A percentile compares a stretch with the other conserved stretches of the same genome.
Evolutionary conservation across 2,329 filamentous ascomycete genomes (phyloP).

Genomic region (Phyllosticta citriasiana): DNA sequence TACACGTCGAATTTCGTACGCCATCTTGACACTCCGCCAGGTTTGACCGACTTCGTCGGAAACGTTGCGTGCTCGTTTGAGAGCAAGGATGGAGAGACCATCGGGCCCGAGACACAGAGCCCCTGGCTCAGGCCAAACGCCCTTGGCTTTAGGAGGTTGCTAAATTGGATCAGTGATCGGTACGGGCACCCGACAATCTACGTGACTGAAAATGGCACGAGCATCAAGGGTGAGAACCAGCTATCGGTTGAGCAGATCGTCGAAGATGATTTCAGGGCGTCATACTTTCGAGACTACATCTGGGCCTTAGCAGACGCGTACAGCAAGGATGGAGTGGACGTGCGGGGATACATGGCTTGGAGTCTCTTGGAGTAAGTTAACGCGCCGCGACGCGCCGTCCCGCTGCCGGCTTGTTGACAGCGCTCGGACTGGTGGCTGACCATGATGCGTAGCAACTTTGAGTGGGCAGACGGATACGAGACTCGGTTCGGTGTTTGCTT

Average conservation of each 20-base stretch:
- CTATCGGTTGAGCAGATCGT: constrained; percentile 60
- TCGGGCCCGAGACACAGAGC: constrained; percentile 74
- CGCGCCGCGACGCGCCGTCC: constrained; percentile 8
- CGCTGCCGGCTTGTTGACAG: constrained; percentile 6
- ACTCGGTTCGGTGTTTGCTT: constrained; percentile 77
- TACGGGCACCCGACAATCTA: constrained; percentile 72
- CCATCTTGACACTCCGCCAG: constrained; percentile 53
- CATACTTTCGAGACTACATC: constrained; percentile 73
- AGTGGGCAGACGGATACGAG: constrained; percentile 86
- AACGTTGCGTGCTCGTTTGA: constrained; percentile 64
- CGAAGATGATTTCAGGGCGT: constrained; percentile 69
- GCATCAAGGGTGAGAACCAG: constrained; percentile 73
- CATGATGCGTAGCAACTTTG: constrained; percentile 54
- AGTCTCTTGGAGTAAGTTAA: constrained; percentile 64
- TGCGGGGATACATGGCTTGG: constrained; percentile 76
- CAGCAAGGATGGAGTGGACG: constrained; percentile 63
- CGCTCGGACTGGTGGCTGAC: constrained; percentile 7
- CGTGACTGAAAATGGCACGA: constrained; percentile 83
- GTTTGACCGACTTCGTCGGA: constrained; percentile 59
- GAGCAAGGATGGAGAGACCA: constrained; percentile 61
- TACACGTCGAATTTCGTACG: constrained; percentile 84
- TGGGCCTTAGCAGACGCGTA: constrained; percentile 65
- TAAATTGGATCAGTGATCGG: constrained; percentile 43
- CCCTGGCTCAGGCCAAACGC: constrained; percentile 71
- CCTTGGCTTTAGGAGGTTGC: constrained; percentile 63